These are phyloP conservation scores for Limonomyces culmigenus DNA, from an alignment of 1,284 basidiomycete species.

Conservation along the genomic window DNA sequence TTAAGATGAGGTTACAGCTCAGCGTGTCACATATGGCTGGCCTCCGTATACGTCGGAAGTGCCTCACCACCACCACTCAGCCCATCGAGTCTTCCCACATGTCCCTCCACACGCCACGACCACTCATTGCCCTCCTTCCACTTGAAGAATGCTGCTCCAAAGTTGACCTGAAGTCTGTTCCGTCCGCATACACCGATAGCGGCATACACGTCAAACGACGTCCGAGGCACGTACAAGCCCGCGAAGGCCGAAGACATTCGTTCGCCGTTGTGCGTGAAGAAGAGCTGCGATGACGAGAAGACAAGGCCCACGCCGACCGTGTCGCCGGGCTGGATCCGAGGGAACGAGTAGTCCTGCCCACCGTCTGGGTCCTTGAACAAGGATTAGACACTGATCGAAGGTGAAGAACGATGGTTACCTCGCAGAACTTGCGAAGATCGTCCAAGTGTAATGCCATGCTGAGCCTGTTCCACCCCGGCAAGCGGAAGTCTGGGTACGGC, in stretches of 20 bases:
- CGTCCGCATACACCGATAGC: conserved; percentile 42
- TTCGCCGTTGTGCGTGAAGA: conserved; percentile 52
- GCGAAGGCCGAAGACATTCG: conserved; percentile 38
- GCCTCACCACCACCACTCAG: no score
- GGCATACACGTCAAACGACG: conserved; percentile 38
- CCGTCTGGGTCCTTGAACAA: neutral
- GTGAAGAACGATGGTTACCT: conserved; percentile 25
- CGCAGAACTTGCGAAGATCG: conserved; percentile 52
- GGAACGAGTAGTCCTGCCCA: conserved; percentile 8
- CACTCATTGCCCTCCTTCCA: conserved; percentile 50
- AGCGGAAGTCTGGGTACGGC: conserved; percentile 45
- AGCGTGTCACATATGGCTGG: no score
- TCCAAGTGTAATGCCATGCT: conserved; percentile 52
- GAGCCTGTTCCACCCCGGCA: conserved; percentile 57
- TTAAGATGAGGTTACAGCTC: no score
- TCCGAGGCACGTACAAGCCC: conserved; percentile 37
- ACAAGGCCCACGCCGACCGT: conserved; percentile 48
- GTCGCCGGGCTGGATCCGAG: conserved; percentile 25
- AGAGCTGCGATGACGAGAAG: conserved; percentile 30
- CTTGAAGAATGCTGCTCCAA: conserved; percentile 35
- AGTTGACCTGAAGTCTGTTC: conserved; percentile 43
- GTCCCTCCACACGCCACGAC: conserved; percentile 39
- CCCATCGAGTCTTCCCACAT: conserved; percentile 27
- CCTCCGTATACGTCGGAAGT: no score
- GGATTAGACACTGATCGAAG: neutral